Base-by-base conservation (phyloP, 1,284 basidiomycete species). In the Xerocomus nothofagi region DNA sequence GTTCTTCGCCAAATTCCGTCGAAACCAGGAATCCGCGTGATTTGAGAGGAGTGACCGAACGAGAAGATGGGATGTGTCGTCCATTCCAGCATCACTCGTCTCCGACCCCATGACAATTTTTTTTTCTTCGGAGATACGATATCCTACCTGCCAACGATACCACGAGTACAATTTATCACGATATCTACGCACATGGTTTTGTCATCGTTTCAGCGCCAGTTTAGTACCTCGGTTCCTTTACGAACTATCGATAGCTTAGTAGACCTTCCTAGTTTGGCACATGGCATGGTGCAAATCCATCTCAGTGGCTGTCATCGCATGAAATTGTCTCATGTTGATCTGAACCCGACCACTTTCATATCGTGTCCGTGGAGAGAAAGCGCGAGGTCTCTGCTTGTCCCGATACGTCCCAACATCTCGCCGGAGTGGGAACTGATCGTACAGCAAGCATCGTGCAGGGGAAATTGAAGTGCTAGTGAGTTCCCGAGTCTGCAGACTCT, bases 1-100 rank as follows among this genome's bases (percentile, higher is more conserved):
- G 15, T 47, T 65, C 36, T 56, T 64, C 7, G 38, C 57, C 38
- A 58, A 18, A 33, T 69, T 67, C 55, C 56, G 56, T 40, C 57
- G 59, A 43, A 67, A 50, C 47, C 57, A 45, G 37, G 6, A 3
- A 0, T 24, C 10, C 20, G 27, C 14, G n/a, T 27, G 37, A 24
- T 26, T 18, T 10, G 6, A 14, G 27, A 8, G 4, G 7, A 24
- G 2, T 4, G 8, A 9, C 5, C 3, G 14, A 20, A 18, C 15
- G 20, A 10, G 39, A 21, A 11, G 20, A 9, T 5, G 9, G 11
- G n/a, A 4, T 27, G 26, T 27, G 10, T 27, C 9, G 26, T 15
- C 8, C 29, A 15, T 34, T 3, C 39, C 24, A 36, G 36, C 20
- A 47, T 39, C 15, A 4, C 11, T 6, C 3, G 20, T 26, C 23